Conservation (phyloP, 768 basidiomycete species). For the Lepiota venenata region DNA sequence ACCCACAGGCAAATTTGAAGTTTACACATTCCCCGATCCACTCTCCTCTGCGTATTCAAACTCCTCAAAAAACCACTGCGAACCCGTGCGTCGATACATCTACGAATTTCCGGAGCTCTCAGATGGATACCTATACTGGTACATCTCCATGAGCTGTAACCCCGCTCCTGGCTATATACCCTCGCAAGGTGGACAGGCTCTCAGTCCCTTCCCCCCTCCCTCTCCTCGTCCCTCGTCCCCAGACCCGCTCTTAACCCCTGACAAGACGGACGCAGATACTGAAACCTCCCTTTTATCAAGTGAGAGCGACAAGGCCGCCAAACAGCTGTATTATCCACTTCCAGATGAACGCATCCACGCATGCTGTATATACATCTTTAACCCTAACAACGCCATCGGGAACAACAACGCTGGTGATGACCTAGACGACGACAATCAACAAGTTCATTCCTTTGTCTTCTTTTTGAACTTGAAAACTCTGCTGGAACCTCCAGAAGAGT, state of each 20-base stretch:
- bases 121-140: conserved; percentile 46
- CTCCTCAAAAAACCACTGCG: conserved; percentile 13
- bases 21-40: conserved; percentile 44
- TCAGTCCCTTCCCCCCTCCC: conserved; percentile 11
- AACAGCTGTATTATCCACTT: conserved; percentile 41
- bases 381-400: conserved; percentile 25
- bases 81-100: conserved; percentile 31
- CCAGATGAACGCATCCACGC: conserved; percentile 48
- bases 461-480: conserved; percentile 45
- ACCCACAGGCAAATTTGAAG: conserved; percentile 44
- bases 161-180: conserved; percentile 42
- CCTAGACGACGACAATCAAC: conserved; percentile 26
- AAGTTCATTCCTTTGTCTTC: conserved; percentile 46
- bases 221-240: not conserved
- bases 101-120: conserved; percentile 43
- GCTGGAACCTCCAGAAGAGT: conserved; percentile 26
- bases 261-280: conserved; percentile 50
- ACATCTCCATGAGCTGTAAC: conserved; percentile 52
- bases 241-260: conserved; percentile 26
- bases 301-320: conserved; percentile 23
- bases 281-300: conserved; percentile 42
- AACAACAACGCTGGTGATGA: not conserved
- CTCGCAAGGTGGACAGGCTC: conserved; percentile 16
- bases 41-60: conserved; percentile 10
- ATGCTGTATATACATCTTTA: conserved; percentile 45